A percentile compares a stretch with the other conserved stretches of the same genome.
phyloP scores from a whole-genome alignment of 345 rosid species.

The Crucihimalaya himalaica region DNA sequence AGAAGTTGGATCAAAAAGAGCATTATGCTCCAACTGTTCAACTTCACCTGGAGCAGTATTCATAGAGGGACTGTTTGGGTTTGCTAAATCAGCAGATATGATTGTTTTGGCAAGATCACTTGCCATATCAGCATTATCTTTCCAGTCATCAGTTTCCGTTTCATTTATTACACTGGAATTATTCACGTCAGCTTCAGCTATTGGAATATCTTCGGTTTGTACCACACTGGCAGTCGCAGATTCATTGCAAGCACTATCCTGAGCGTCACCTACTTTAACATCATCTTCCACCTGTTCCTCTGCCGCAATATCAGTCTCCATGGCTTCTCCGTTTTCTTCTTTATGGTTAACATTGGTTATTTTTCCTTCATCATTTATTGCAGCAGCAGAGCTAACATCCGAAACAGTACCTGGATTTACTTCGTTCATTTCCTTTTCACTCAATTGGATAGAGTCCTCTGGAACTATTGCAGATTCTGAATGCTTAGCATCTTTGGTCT shows the following conservation, averaged over 20 bases:
- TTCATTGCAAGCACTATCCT: slow-evolving; percentile 45
- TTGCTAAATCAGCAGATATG: slow-evolving; percentile 24
- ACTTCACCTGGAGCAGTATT: slow-evolving; percentile 42
- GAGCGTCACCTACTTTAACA: slow-evolving; percentile 39
- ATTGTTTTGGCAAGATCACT: not conserved
- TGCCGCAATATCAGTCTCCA: slow-evolving; percentile 53
- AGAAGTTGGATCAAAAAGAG: slow-evolving; percentile 43
- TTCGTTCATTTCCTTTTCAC: no score
- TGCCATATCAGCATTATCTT: slow-evolving; percentile 26
- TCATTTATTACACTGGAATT: slow-evolving; percentile 28
- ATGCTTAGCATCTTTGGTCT: not conserved
- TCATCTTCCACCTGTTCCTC: slow-evolving; percentile 47
- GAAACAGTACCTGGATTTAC: not conserved
- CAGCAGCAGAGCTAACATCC: slow-evolving; percentile 22
- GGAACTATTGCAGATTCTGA: slow-evolving; percentile 22
- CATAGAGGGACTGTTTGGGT: slow-evolving; percentile 11
- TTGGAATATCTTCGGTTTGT: slow-evolving; percentile 35
- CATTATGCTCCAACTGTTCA: slow-evolving; percentile 37
- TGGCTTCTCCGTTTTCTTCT: slow-evolving; percentile 47
- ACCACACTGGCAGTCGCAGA: slow-evolving; percentile 45
- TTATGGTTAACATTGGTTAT: slow-evolving; percentile 34
- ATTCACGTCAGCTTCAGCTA: slow-evolving; percentile 37
- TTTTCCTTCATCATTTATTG: slow-evolving; percentile 26
- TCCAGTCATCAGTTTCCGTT: slow-evolving; percentile 40
- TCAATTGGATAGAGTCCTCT: no score